Base-by-base conservation (phyloP, 257 asterid species). In the Ocimum tenuiflorum region DNA sequence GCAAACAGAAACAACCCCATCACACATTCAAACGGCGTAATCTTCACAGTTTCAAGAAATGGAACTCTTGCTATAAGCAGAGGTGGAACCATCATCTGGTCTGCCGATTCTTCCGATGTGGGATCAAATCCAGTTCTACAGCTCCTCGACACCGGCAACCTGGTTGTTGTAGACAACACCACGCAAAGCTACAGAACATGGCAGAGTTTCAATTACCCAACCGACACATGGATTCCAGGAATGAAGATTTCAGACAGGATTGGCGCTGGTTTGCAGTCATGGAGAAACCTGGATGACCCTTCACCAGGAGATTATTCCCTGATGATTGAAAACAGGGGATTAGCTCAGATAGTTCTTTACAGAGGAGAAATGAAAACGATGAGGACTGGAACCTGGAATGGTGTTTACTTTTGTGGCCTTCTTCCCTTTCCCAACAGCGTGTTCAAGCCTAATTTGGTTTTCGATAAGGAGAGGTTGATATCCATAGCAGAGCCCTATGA, bases 1-100 rank as follows among this genome's bases (percentile, higher is more conserved):
- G 82, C 79, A 1, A 78, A 78, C 22, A 31, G 77, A 11, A 60
- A 70, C 67, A 6, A 54, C 1, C 77, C 72, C 64, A 47, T 74
- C 41, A 23, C 57, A 0, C 11, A 53, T 8, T 38, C 76, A 3
- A 33, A 46, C 0, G 74, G 36, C 4, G 63, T 38, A 11, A 8
- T 11, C 3, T 66, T 78, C 4, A 17, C 51, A 2, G 0, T 73
- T 29, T 22, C 52, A 4, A 19, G 29, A 11, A 51, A 65, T 17
- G 72, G 77, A 46, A 38, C n/a, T 13, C 67, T 70, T 0, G 20
- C 53, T 33, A 50, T 73, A 27, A 18, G 49, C 24, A 47, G 48
- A 4, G 39, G 1, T 15, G 58, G 58, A 15, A 55, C 10, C 56
- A 3, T 60, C 15, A 61, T 74, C 51, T 74, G 83, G 82, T 74